Percentiles rank a stretch among this genome's conserved stretches.
phyloP scores from a whole-genome alignment of 305 asterid genomes.

The Euphrasia arctica region DNA sequence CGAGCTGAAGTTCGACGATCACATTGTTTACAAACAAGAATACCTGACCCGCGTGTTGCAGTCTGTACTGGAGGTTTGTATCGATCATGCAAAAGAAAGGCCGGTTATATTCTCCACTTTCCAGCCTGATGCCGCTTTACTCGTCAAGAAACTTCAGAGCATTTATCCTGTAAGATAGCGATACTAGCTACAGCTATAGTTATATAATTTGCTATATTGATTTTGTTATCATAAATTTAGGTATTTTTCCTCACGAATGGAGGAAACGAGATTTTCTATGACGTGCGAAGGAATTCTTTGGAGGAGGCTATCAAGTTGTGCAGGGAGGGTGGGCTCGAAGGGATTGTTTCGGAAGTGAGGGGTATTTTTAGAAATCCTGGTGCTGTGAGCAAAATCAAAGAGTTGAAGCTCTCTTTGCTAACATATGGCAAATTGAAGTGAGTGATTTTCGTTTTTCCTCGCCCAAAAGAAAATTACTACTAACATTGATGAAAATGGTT shows the following conservation, averaged over 20 bases:
- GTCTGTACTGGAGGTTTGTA: constrained; percentile 51
- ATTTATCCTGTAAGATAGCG: constrained; percentile 57
- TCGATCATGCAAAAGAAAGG: constrained; percentile 61
- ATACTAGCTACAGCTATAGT: not conserved
- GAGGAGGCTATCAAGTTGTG: constrained; percentile 82
- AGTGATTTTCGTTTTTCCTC: constrained; percentile 23
- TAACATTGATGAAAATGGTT: not conserved
- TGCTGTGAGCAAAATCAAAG: constrained; percentile 72
- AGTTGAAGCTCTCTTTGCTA: constrained; percentile 57
- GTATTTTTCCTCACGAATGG: constrained; percentile 90
- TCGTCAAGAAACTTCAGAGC: constrained; percentile 60
- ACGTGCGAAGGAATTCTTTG: constrained; percentile 70
- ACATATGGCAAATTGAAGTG: constrained; percentile 89
- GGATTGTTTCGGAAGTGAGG: constrained; percentile 85
- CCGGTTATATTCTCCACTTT: constrained; percentile 76
- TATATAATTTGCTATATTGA: no score
- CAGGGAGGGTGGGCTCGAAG: constrained; percentile 78
- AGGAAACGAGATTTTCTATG: constrained; percentile 70
- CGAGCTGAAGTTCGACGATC: constrained; percentile 82
- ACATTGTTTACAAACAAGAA: constrained; percentile 56
- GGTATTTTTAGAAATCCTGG: constrained; percentile 77
- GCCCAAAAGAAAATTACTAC: not conserved
- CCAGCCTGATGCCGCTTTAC: constrained; percentile 87
- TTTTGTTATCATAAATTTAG: constrained; percentile 25
- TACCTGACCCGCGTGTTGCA: constrained; percentile 43